phyloP scores from a whole-genome alignment of 352 stramenopile genomes.

The Pythium aristosporum region DNA sequence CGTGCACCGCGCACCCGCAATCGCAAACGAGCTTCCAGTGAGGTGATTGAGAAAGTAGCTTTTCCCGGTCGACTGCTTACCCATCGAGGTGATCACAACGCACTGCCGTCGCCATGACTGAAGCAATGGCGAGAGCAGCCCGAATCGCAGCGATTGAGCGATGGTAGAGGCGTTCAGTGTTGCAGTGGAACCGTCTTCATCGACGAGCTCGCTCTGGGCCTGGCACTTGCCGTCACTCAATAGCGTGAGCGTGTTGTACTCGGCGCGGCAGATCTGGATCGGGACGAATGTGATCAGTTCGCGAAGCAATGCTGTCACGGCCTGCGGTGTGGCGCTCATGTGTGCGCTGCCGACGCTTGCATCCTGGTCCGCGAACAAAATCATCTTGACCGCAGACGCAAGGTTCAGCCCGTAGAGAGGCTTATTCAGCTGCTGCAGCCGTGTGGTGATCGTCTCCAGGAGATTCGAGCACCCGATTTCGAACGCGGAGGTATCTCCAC shows the following conservation, averaged over 20 bases:
- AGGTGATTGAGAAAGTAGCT: conserved; percentile 82
- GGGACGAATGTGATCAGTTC: conserved; percentile 62
- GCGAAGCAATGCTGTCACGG: conserved; percentile 31
- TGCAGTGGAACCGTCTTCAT: not conserved
- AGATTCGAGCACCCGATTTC: not conserved
- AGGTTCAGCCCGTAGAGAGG: conserved; percentile 29
- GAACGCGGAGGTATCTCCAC: not conserved
- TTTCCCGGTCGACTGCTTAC: conserved; percentile 77
- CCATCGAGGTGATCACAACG: conserved; percentile 60
- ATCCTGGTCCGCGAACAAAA: not conserved
- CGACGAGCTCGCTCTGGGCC: not conserved
- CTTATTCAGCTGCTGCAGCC: conserved; percentile 60
- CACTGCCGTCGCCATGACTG: conserved; percentile 53
- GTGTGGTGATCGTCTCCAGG: conserved; percentile 41
- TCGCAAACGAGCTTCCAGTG: conserved; percentile 72
- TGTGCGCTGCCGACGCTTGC: not conserved
- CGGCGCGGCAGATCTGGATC: conserved; percentile 67
- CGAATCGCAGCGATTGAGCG: conserved; percentile 66
- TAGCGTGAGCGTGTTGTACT: conserved; percentile 44
- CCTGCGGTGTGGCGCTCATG: not conserved
- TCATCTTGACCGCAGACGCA: not conserved
- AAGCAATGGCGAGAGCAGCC: conserved; percentile 62
- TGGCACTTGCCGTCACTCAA: conserved; percentile 5
- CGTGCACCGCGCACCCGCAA: conserved; percentile 55
- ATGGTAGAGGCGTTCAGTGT: conserved; percentile 37